Base-by-base conservation (phyloP, 768 basidiomycete genomes). In the Krasilnikovozyma curviuscula region DNA sequence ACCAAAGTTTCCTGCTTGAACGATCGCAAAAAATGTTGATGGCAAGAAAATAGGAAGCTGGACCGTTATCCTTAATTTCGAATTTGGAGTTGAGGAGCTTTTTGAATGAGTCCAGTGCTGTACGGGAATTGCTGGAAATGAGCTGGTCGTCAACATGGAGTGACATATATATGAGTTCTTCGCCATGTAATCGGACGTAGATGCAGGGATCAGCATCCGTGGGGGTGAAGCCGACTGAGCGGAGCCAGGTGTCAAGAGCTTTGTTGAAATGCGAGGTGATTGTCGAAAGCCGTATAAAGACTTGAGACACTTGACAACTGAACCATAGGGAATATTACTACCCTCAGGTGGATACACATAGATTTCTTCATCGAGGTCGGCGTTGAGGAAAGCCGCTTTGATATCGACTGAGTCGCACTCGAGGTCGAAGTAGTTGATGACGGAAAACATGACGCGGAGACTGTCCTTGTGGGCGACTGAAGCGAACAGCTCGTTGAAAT, bases 341-440 rank as follows among this genome's bases (percentile, higher is more conserved):
- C 38, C 38, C 38, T 39, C 9, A 23, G 38, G 18, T 7, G 38
- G n/a, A 9, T 39, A 16, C n/a, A 18, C 7, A 39, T 39, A 39
- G 8, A 39, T 39, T 8, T 39, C 38, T 24, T 54, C 40, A 12
- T 46, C 28, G 8, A 52, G 46, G 4, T 38, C 16, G 9, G 49
- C 54, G 33, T 55, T 48, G 31, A 57, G 46, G 45, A 54, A 55
- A 2, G 48, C 56, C 12, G 33, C 48, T 9, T 48, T 47, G 39
- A 57, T 45, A 46, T 53, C 47, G 21, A 53, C 52, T 43, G 50
- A 50, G 30, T 49, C 37, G 33, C 40, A 48, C 16, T 52, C 16
- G 13, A n/a, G n/a, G n/a, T n/a, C n/a, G n/a, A n/a, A n/a, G n/a
- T n/a, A n/a, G n/a, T n/a, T n/a, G n/a, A n/a, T n/a, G n/a, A n/a